Conservation (phyloP, 805 yeast genomes). For the Yueomyces sp. region DNA sequence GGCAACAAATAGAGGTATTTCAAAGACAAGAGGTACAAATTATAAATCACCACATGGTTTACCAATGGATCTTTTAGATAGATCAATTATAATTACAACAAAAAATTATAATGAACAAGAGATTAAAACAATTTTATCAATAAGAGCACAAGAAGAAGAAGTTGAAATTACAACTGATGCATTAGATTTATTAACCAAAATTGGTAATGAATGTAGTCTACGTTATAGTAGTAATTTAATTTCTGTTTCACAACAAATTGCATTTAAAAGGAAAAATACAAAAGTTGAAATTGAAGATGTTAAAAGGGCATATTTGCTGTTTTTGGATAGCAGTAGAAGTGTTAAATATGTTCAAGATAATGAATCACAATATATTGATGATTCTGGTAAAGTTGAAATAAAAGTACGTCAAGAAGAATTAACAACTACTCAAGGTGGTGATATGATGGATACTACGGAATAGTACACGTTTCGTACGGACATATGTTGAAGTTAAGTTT, state of each 20-base stretch:
- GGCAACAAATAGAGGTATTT: constrained; percentile 95
- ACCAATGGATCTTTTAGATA: constrained; percentile 86
- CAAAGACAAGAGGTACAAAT: constrained; percentile 87
- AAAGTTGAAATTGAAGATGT: constrained; percentile 67
- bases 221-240: constrained; percentile 88
- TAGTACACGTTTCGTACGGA: constrained; percentile 2
- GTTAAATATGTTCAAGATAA: constrained; percentile 71
- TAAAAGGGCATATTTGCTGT: constrained; percentile 74
- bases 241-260: constrained; percentile 78
- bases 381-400: constrained; percentile 57
- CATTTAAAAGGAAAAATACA: constrained; percentile 57
- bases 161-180: constrained; percentile 76
- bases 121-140: constrained; percentile 70
- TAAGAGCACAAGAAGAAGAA: constrained; percentile 90
- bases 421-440: constrained; percentile 10
- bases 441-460: constrained; percentile 26
- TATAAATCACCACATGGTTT: constrained; percentile 96
- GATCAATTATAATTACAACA: constrained; percentile 88
- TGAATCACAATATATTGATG: constrained; percentile 59
- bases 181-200: constrained; percentile 72
- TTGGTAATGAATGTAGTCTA: constrained; percentile 79
- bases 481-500: background rate
- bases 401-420: constrained; percentile 19
- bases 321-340: constrained; percentile 80
- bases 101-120: constrained; percentile 66